Base-by-base conservation (phyloP, 768 basidiomycete species). In the Roridomyces roridus region DNA sequence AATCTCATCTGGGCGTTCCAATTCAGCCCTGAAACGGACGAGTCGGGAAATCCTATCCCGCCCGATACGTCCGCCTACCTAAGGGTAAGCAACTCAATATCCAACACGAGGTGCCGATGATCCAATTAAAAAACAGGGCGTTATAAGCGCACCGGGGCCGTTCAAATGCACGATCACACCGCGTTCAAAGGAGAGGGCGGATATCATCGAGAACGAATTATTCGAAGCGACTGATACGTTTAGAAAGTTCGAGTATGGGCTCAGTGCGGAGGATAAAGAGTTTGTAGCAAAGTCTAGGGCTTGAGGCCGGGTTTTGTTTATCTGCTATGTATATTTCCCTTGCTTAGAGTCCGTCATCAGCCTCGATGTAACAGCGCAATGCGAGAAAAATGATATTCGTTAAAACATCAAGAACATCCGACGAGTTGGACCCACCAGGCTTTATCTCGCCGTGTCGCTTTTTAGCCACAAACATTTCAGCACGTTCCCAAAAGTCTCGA, bases 1-100 rank as follows among this genome's bases (percentile, higher is more conserved):
- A 65, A 62, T 29, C 62, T 71, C 7, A 29, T 71, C 17, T 71
- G 70, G 70, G 65, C 65, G 4, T 71, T 71, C 61, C 55, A 65
- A 24, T 71, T 70, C 53, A 64, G 18, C 28, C 20, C 59, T 0
- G 43, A 11, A 1, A 45, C 51, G 21, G 44, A 49, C 14, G 43
- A 8, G 2, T 8, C n/a, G 21, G 43, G 43, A 24, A 25, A 43
- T 10, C 6, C 45, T 14, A 57, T 66, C 28, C 24, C 23, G 4
- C 37, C 47, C n/a, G 59, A 64, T 52, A 34, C 54, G 11, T 59
- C 41, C 12, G 46, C 44, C 15, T 58, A 59, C 31, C 35, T 39
- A 23, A 58, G 58, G 23, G 63, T 66, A 26, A 56, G 41, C 25
- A 18, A 8, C 14, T 40, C 49, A 18, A 15, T 20, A 21, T 25